Base-by-base conservation (phyloP, 1,139 yeast genomes). In the Sugiyamaella xylanicola region DNA sequence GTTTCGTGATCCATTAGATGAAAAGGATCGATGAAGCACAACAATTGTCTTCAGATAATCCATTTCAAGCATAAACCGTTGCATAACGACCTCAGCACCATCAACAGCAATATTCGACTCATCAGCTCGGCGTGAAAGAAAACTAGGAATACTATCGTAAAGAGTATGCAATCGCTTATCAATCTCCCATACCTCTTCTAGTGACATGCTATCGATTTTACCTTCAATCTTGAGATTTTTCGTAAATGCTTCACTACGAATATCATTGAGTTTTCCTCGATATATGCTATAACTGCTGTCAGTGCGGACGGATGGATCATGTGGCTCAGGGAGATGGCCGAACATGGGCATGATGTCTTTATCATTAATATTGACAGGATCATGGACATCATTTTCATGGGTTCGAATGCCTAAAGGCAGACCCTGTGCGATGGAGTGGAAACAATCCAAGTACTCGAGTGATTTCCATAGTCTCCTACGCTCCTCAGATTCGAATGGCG, bases 401-500 rank as follows among this genome's bases (percentile, higher is more conserved):
- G 50, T 45, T 5, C 65, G 63, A 41, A 69, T 61, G 1, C 65
- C 63, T 51, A 67, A 45, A 1, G 74, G 74, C 32, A 71, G 59
- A 1, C 74, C 74, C 43, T 71, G 72, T 13, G 61, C 57, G 37
- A 70, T 56, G 0, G 74, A 63, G 44, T 61, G 62, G 46, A 61
- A 59, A n/a, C 59, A 56, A 50, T 71, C 74, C 16, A 70, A 49
- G 20, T 60, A 61, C 21, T 61, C 60, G 15, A 70, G 56, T 15
- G 61, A 25, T 3, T 66, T 58, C 73, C 74, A 71, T 22, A 70
- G 53, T 36, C 67, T 59, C 21, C 72, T 60, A 11, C 74, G 60
- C 48, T 67, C 66, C 46, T 70, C 73, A 2, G 68, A 63, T 46
- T 71, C 73, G 54, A 61, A 70, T 4, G 65, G 61, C 3, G 70